phyloP scores from a whole-genome alignment of 2,329 filamentous ascomycete species.

The Rutstroemia sp. region DNA sequence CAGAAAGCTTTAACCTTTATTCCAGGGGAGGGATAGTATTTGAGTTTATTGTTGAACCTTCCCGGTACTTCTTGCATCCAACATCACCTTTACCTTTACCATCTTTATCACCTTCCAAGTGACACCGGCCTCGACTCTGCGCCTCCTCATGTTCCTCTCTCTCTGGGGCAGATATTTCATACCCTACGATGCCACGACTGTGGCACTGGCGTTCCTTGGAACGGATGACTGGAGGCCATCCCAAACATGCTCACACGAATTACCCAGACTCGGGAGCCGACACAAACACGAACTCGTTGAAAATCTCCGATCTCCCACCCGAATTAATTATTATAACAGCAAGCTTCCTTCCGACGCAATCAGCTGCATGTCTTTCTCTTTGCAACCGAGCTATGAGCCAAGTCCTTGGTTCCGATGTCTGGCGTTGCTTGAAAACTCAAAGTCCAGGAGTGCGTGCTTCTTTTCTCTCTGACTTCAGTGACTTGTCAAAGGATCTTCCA shows the following conservation, averaged over 20 bases:
- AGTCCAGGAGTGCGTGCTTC: background rate
- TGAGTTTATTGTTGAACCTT: background rate
- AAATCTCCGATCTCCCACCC: slow-evolving; percentile 5
- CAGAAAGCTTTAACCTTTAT: too few species aligned
- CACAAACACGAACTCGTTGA: slow-evolving; percentile 5
- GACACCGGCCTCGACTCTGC: too few species aligned
- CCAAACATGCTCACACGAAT: too few species aligned
- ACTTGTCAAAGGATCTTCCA: slow-evolving; percentile 7
- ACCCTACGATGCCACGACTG: too few species aligned
- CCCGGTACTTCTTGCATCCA: background rate
- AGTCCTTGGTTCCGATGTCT: background rate
- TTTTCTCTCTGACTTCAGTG: background rate
- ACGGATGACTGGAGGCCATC: too few species aligned
- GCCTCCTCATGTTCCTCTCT: too few species aligned
- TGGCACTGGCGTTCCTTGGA: too few species aligned
- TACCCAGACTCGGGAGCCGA: too few species aligned
- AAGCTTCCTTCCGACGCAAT: background rate
- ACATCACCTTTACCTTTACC: too few species aligned
- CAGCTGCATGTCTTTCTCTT: background rate
- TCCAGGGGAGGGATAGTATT: too few species aligned
- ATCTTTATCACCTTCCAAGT: too few species aligned
- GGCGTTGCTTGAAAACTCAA: background rate
- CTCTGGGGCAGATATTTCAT: too few species aligned
- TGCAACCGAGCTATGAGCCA: background rate
- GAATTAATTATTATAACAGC: slow-evolving; percentile 9